These are phyloP conservation scores for Ustilago trichophora DNA, from an alignment of 1,284 basidiomycete genomes.

Conservation along the genomic window DNA sequence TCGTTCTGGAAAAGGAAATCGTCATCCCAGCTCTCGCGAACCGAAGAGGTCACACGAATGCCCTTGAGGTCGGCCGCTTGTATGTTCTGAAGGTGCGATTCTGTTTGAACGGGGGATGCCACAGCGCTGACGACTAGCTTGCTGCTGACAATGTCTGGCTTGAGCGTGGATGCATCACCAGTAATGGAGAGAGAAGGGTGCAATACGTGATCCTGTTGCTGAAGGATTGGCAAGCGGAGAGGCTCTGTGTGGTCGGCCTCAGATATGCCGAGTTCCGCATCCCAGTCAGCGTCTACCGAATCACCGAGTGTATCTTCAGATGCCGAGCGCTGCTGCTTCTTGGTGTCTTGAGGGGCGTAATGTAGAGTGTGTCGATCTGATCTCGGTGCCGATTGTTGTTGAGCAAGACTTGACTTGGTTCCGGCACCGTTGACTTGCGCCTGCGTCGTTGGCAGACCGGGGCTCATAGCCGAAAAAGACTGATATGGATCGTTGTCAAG, in stretches of 20 bases:
- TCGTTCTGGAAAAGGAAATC: slow-evolving; percentile 55
- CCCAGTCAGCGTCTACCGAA: slow-evolving; percentile 37
- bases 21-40: slow-evolving; percentile 57
- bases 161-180: background rate
- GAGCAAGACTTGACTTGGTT: background rate
- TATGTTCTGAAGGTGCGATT: slow-evolving; percentile 2
- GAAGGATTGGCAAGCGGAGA: slow-evolving; percentile 17
- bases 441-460: background rate
- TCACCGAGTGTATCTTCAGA: background rate
- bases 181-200: background rate
- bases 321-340: background rate
- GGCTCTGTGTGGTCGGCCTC: slow-evolving; percentile 16
- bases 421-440: background rate
- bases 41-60: slow-evolving; percentile 34
- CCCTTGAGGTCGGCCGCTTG: slow-evolving; percentile 18
- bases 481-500: background rate
- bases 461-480: background rate
- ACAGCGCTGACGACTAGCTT: slow-evolving; percentile 7
- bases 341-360: background rate
- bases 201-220: background rate
- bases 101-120: background rate
- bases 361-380: no score
- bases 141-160: background rate
- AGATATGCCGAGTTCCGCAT: slow-evolving; percentile 36
- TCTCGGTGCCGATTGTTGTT: background rate